A percentile compares a stretch with the other conserved stretches of the same genome.
Conservation (phyloP, 176 grass and related monocot genomes). For the Zizania latifolia region DNA sequence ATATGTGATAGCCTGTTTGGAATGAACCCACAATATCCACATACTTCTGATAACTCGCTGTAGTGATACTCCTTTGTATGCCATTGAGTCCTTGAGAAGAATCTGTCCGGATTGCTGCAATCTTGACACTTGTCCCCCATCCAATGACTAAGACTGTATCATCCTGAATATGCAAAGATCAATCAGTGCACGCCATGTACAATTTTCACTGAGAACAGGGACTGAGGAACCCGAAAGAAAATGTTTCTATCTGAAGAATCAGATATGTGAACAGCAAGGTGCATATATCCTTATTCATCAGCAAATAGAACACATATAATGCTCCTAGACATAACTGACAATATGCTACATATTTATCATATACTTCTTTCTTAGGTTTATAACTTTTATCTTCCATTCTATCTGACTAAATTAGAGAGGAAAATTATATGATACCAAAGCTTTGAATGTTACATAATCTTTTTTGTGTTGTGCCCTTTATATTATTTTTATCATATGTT, state of each 20-base stretch:
- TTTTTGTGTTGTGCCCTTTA: not conserved
- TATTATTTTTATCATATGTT: not conserved
- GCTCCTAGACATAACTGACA: not conserved
- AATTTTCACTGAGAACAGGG: not conserved
- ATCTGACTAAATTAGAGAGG: not conserved
- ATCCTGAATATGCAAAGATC: slow-evolving; percentile 46
- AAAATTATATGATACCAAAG: not conserved
- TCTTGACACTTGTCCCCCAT: slow-evolving; percentile 89
- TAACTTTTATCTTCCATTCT: not conserved
- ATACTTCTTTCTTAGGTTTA: not conserved
- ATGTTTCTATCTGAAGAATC: not conserved
- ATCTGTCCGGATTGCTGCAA: slow-evolving; percentile 78
- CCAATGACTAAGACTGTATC: slow-evolving; percentile 94
- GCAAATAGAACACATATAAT: not conserved
- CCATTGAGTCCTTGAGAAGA: slow-evolving; percentile 70
- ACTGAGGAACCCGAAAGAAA: not conserved
- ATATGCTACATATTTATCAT: not conserved
- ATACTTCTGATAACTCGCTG: slow-evolving; percentile 70
- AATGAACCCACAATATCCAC: slow-evolving; percentile 97
- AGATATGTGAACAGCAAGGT: not conserved
- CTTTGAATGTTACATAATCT: not conserved
- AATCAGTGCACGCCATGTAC: slow-evolving; percentile 18
- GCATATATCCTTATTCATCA: not conserved
- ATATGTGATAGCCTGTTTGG: slow-evolving; percentile 89
- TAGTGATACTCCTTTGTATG: slow-evolving; percentile 55